phyloP scores from a whole-genome alignment of 768 basidiomycete genomes.

The Trametes cingulata region DNA sequence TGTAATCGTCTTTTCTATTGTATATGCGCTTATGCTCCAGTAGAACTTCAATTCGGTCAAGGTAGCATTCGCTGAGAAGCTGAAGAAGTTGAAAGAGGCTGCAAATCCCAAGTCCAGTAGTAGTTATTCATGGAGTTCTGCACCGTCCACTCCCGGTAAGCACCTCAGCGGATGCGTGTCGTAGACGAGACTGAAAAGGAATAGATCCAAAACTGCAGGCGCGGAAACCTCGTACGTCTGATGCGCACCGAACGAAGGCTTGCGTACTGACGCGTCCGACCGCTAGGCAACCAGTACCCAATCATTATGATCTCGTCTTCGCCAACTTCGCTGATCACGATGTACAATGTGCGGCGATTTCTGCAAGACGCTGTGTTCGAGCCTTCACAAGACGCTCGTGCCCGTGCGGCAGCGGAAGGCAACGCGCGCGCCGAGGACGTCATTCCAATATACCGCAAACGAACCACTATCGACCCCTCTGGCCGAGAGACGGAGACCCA shows the following conservation, averaged over 20 bases:
- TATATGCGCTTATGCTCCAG: background rate
- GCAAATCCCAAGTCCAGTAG: conserved; percentile 28
- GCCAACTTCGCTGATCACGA: conserved; percentile 92
- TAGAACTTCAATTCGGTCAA: conserved; percentile 83
- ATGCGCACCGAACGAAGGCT: background rate
- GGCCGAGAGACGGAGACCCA: conserved; percentile 56
- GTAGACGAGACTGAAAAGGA: background rate
- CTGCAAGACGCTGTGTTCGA: conserved; percentile 85
- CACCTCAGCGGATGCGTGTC: background rate
- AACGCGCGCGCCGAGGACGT: conserved; percentile 79
- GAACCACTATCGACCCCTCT: conserved; percentile 66
- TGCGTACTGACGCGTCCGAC: background rate
- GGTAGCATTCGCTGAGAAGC: conserved; percentile 65
- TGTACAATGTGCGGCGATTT: conserved; percentile 96
- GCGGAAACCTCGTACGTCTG: conserved; percentile 61
- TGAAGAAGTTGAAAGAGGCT: conserved; percentile 75
- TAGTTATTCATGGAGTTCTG: conserved; percentile 46
- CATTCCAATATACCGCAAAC: conserved; percentile 83
- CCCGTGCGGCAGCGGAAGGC: conserved; percentile 66
- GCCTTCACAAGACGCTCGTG: conserved; percentile 71
- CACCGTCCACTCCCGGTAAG: conserved; percentile 44
- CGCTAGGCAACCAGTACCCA: conserved; percentile 72
- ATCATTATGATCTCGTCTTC: conserved; percentile 98
- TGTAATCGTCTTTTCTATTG: conserved; percentile 2
- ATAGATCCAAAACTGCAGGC: conserved; percentile 60